Base-by-base conservation (phyloP, 2,329 filamentous ascomycete genomes). In the Huntiella abstrusa region DNA sequence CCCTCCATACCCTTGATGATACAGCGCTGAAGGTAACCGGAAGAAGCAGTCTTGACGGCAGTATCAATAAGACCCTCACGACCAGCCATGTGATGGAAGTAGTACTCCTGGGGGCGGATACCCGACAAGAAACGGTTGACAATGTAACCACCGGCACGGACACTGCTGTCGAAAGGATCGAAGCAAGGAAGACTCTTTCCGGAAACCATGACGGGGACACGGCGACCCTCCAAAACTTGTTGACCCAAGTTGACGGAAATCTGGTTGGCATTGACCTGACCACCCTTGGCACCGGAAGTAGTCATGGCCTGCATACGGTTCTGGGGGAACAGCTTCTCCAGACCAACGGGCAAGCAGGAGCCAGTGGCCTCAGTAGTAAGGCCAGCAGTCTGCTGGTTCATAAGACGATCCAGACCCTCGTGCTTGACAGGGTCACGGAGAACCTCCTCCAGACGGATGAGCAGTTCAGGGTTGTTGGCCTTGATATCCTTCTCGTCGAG, bases 261-360 rank as follows among this genome's bases (percentile, higher is more conserved):
- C 51, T 95, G 75, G 56, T 93, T 95, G 43, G 91, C 91, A 59
- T 98, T 98, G 62, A 98, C 91, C 55, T 75, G 69, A 46, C 76
- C 82, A 59, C 91, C 91, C 65, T 98, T 98, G 44, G 91, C 91
- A 60, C 91, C 91, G 48, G 91, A 95, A 11, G 80, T 82, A 16
- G 91, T 98, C 91, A 98, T 98, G 53, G 83, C 77, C 68, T 98
- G 91, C 88, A 98, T 98, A 63, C 96, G 88, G 58, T 98, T 98
- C 58, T 80, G 81, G 1, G 91, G 91, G 62, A 98, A 98, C 5
- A 82, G 75, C 63, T 96, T 98, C 56, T 83, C 77, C 22, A 98
- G 73, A 37, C 83, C 85, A 15, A 67, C 64, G 0, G 91, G 91
- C 53, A 98, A 70, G 61, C 86, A 94, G 2, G 74, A 73, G 41